Evolutionary conservation across 2,329 filamentous ascomycete species (phyloP), one percentile per base, ranked within the genome.

Genomic region (Ambrosiella cleistominuta): DNA sequence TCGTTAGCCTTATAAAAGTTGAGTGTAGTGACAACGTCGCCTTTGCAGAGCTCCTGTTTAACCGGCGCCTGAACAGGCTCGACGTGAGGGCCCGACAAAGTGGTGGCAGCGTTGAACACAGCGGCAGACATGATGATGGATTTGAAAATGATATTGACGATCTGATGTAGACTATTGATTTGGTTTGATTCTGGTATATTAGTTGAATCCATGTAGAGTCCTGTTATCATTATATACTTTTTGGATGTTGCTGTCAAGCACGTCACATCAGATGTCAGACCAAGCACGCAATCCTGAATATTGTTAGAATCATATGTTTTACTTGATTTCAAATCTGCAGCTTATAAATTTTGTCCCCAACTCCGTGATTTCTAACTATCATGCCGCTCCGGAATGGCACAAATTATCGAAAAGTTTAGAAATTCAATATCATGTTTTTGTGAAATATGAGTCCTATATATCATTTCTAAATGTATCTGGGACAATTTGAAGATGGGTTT

Each of bases 1-100:
- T 70, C 70, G 3, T 70, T 69, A 19, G 69, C 68, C 59, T 71
- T 68, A 62, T 66, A 68, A 63, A 68, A 74, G 63, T 72, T 69
- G 44, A 74, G 61, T 2, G 62, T 62, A 1, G 71, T 67, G 36
- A 54, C 12, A n/a, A 44, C 15, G 17, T 42, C 39, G 7, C 11
- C 17, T 9, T 15, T 17, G 12, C 19, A 37, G 2, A 35, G 15
- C n/a, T 49, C 13, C 37, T n/a, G 17, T 12, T 36, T 38, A n/a
- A 9, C 15, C n/a, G 13, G 11, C 2, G 19, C 39, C 13, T 11
- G 12, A 51, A 40, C 50, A 45, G 40, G 13, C 15, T 13, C 15
- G 52, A 35, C 42, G 59, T 45, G 52, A 61, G 61, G 15, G 49
- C 47, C 49, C 7, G 27, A 9, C 27, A 57, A 13, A 17, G 5